These are phyloP conservation scores for Tritrichomonas foetus DNA, from an alignment of 208 protist genomes.

Conservation along the genomic window DNA sequence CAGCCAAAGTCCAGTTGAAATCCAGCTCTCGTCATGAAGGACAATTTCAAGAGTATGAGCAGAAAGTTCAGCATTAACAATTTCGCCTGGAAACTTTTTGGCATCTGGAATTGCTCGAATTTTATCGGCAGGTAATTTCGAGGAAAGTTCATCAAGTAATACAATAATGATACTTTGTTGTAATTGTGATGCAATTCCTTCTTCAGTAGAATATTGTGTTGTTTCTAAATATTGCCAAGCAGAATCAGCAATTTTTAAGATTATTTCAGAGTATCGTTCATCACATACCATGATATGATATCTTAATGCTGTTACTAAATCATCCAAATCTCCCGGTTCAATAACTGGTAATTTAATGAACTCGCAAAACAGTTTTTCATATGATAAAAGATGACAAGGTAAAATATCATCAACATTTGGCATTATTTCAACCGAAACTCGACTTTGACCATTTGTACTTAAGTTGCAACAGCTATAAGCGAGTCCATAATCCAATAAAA, in stretches of 20 bases:
- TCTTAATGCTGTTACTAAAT: neutral
- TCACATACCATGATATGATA: neutral
- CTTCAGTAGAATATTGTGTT: neutral
- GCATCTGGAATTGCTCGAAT: neutral
- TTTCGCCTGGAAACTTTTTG: neutral
- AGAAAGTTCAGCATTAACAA: neutral
- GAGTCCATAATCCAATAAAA: constrained; percentile 30
- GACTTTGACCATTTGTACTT: no score
- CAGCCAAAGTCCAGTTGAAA: neutral
- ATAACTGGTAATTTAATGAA: neutral
- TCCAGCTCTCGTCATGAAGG: constrained; percentile 15
- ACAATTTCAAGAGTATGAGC: neutral
- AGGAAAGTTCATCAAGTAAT: neutral
- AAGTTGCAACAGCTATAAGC: neutral
- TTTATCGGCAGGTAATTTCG: neutral
- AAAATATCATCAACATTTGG: no score
- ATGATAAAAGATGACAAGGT: no score
- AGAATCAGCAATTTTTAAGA: neutral
- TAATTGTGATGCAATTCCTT: neutral
- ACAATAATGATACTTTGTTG: neutral
- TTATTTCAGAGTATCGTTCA: neutral
- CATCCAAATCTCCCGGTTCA: neutral
- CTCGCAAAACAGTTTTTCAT: no score
- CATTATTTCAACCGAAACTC: no score
- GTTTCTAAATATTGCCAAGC: neutral